Evolutionary conservation across 495 filamentous ascomycete species (phyloP), one percentile per base, ranked within the genome.

Genomic region (Tuber borchii): DNA sequence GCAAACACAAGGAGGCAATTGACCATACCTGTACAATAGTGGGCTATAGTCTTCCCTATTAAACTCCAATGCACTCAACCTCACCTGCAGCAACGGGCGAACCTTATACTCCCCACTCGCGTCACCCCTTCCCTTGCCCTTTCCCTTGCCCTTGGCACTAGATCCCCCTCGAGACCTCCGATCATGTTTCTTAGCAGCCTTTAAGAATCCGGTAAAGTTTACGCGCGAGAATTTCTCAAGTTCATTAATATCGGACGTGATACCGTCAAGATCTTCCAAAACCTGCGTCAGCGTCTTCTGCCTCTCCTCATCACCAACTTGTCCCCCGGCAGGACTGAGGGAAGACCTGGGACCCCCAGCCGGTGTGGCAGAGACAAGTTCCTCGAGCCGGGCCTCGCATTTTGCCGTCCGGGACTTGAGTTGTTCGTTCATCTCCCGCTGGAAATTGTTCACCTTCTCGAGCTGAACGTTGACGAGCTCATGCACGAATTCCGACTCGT

Each of bases 101-200:
- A 99, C 93, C 81, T 91, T 93, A 85, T 97, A 97, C 48, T 79
- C 81, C 31, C 75, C 79, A 19, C n/a, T 65, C 14, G 97, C 48
- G 12, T 71, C 75, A 9, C 79, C 68, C 71, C 71, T 78, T 26
- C 75, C 81, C 71, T 83, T 83, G 1, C 76, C 81, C 37, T 83
- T 83, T 37, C 76, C 78, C 34, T 78, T 77, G 37, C 68, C 81
- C 45, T 75, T 80, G 10, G 65, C 83, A 86, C 78, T 88, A 82
- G 84, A 89, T 65, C 26, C 56, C 16, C 81, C 81, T 71, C 91
- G 94, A 70, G 93, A 90, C 84, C 93, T 95, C 70, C 95, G 91
- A 82, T 99, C 95, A 85, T 99, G 95, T 84, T 99, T 99, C 88
- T 99, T 99, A 39, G 92, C 93, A 40, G 97, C 96, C 86, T 99